These are phyloP conservation scores for Scedosporium minutisporum DNA, from an alignment of 2,329 filamentous ascomycete species.

Conservation along the genomic window DNA sequence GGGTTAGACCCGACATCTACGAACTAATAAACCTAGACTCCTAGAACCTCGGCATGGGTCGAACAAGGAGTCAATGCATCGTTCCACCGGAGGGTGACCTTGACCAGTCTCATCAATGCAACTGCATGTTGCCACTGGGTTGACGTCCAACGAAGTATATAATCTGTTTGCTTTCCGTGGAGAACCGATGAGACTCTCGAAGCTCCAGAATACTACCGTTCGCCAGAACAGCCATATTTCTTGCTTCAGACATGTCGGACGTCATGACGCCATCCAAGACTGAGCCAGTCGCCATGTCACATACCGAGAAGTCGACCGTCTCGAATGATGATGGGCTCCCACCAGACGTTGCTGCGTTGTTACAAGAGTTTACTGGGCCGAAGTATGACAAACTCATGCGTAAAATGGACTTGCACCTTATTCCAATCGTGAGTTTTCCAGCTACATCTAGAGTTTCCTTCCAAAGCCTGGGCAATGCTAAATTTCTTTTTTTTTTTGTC, in stretches of 20 bases:
- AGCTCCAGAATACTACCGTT: not conserved
- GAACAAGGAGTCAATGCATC: not conserved
- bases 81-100: not conserved
- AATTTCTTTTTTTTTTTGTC: not conserved
- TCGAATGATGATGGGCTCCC: not conserved
- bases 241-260: constrained; percentile 1
- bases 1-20: not conserved
- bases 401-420: constrained; percentile 51
- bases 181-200: not conserved
- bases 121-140: not conserved
- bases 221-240: not conserved
- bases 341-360: constrained; percentile 3
- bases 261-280: not conserved
- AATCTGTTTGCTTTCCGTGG: not conserved
- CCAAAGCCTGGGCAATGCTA: not conserved
- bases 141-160: not conserved
- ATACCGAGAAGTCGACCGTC: not conserved
- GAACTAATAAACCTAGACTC: too few species aligned
- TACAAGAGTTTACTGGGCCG: constrained; percentile 1
- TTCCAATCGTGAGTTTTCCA: constrained; percentile 38
- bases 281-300: constrained; percentile 4
- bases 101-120: not conserved
- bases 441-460: not conserved
- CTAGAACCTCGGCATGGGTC: too few species aligned
- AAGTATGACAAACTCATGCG: constrained; percentile 54